Conservation (phyloP, 169 alveolate genomes). For the Plasmodium blacklocki region DNA sequence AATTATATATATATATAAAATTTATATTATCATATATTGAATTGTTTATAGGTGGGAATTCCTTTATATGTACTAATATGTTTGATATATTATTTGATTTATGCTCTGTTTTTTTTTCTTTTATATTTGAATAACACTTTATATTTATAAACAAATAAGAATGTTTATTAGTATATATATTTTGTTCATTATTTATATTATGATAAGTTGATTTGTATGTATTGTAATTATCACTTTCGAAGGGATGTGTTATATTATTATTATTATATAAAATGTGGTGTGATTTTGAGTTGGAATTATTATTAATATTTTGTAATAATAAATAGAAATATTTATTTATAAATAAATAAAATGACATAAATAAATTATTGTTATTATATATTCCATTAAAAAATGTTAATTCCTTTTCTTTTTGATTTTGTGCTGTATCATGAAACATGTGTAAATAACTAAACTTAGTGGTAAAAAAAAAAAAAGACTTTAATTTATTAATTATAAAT, state of each 20-base stretch:
- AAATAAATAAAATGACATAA: conserved; percentile 33
- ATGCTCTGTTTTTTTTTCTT: conserved; percentile 2
- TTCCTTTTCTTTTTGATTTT: conserved; percentile 29
- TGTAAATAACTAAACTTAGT: conserved; percentile 60
- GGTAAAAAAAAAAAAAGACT: conserved; percentile 59
- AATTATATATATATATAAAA: conserved; percentile 45
- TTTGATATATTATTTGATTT: conserved; percentile 4
- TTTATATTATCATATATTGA: conserved; percentile 24
- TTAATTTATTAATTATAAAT: conserved; percentile 37
- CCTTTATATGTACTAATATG: conserved; percentile 23
- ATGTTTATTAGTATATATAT: conserved; percentile 11
- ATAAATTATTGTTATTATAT: conserved; percentile 21
- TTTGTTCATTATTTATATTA: too few relatives aligned
- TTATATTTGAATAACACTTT: background rate
- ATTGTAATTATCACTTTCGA: too few relatives aligned
- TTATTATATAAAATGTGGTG: too few relatives aligned
- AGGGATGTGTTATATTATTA: too few relatives aligned
- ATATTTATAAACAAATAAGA: conserved; percentile 58
- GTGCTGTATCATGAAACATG: conserved; percentile 42
- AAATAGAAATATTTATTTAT: conserved; percentile 56
- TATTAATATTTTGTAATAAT: background rate
- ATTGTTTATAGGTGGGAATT: conserved; percentile 44
- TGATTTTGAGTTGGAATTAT: too few relatives aligned
- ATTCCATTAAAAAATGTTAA: conserved; percentile 23
- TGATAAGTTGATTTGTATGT: too few relatives aligned